phyloP scores from a whole-genome alignment of 192 early-diverging fungal species.

The Dissophora globulifera region DNA sequence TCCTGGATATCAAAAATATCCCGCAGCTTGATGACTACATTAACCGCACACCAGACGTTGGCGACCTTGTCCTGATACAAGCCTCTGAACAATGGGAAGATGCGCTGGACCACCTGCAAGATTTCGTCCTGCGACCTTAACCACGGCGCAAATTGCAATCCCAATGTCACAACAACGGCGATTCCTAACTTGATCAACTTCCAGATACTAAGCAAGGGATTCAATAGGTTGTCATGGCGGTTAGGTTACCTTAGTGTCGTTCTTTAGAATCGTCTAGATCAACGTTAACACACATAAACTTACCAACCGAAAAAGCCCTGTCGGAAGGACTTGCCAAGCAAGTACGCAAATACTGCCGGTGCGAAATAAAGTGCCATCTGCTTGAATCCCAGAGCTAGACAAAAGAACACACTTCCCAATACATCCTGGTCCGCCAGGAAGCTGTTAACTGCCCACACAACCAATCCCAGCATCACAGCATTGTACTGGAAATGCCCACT shows the following conservation, averaged over 20 bases:
- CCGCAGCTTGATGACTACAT: constrained; percentile 85
- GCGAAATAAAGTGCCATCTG: constrained; percentile 98
- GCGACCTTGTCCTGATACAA: constrained; percentile 99
- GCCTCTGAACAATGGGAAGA: constrained; percentile 94
- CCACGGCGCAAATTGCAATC: constrained; percentile 76
- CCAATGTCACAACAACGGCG: constrained; percentile 78
- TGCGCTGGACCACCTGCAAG: constrained; percentile 79
- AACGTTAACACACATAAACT: too few species aligned
- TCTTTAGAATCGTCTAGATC: too few species aligned
- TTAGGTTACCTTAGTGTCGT: too few species aligned
- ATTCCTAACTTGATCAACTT: constrained; percentile 73
- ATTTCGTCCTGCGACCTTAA: constrained; percentile 68
- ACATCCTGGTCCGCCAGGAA: constrained; percentile 72
- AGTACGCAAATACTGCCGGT: constrained; percentile 88
- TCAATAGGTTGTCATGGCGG: neutral
- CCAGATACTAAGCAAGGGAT: constrained; percentile 24
- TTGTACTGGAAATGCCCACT: constrained; percentile 99
- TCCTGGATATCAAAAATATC: constrained; percentile 66
- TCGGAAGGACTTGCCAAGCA: constrained; percentile 80
- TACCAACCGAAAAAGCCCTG: constrained; percentile 56
- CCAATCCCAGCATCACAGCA: constrained; percentile 93
- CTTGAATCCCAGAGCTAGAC: constrained; percentile 88
- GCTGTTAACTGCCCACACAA: constrained; percentile 77
- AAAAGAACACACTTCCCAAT: constrained; percentile 84
- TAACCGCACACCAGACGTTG: constrained; percentile 96